Evolutionary conservation across 2,329 filamentous ascomycete genomes (phyloP).

Genomic region (Thelonectria rubi): DNA sequence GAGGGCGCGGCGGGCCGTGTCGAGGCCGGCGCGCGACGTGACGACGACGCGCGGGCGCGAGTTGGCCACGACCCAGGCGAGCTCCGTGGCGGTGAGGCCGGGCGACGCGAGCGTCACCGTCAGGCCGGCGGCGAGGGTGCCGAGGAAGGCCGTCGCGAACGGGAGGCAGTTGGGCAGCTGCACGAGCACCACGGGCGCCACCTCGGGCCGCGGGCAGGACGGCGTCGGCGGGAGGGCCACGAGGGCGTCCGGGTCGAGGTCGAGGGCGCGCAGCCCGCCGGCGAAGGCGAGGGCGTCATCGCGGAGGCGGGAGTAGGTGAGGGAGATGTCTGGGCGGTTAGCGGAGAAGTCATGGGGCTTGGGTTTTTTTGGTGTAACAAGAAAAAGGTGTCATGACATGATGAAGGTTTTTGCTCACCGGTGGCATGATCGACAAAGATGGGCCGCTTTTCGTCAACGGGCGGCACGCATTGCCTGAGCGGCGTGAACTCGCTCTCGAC

Average conservation of each 20-base stretch:
- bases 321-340: conserved; percentile 44
- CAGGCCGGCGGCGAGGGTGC: conserved; percentile 51
- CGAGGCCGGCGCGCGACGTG: conserved; percentile 45
- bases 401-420: conserved; percentile 41
- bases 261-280: conserved; percentile 47
- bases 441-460: conserved; percentile 45
- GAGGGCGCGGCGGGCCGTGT: conserved; percentile 48
- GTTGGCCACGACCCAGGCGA: conserved; percentile 54
- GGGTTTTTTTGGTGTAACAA: neutral
- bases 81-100: conserved; percentile 50
- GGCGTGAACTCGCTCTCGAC: conserved; percentile 43
- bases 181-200: conserved; percentile 53
- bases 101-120: conserved; percentile 53
- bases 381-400: neutral
- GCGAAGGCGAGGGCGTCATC: conserved; percentile 50
- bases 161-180: conserved; percentile 54
- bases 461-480: conserved; percentile 43
- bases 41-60: conserved; percentile 51
- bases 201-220: conserved; percentile 49
- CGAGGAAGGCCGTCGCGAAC: conserved; percentile 50
- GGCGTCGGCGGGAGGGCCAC: conserved; percentile 50
- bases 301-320: conserved; percentile 47
- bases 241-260: conserved; percentile 47
- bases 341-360: neutral
- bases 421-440: conserved; percentile 54